Evolutionary conservation across 176 grass and related monocot genomes (phyloP).

Genomic region (Neostapfia colusana): DNA sequence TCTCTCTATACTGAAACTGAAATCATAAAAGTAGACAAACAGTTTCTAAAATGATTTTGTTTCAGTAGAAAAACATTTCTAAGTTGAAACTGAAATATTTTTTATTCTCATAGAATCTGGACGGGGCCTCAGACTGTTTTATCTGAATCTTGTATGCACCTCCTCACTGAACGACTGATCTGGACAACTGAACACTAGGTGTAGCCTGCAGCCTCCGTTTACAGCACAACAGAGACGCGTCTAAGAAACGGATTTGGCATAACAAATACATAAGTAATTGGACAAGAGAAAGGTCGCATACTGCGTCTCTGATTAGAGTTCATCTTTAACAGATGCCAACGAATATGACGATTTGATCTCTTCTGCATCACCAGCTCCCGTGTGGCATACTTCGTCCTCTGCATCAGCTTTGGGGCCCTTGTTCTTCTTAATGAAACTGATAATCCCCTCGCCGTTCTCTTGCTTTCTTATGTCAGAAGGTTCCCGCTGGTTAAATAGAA

Average conservation of each 20-base stretch:
- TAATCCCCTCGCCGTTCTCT: slow-evolving; percentile 53
- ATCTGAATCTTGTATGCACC: background rate
- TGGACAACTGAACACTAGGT: background rate
- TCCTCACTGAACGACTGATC: background rate
- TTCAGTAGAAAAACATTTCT: no score
- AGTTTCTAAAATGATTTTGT: no score
- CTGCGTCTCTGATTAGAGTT: slow-evolving; percentile 59
- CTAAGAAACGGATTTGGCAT: background rate
- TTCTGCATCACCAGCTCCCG: slow-evolving; percentile 13
- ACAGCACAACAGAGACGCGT: background rate
- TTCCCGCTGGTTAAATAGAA: slow-evolving; percentile 66
- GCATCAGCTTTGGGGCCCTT: slow-evolving; percentile 41
- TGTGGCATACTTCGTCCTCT: slow-evolving; percentile 21
- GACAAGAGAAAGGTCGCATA: background rate
- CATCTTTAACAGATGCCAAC: slow-evolving; percentile 55
- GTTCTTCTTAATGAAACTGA: slow-evolving; percentile 70
- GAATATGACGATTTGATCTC: slow-evolving; percentile 21
- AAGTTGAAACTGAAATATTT: no score
- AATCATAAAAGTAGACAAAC: no score
- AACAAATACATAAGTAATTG: background rate
- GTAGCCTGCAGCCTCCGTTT: background rate
- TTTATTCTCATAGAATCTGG: no score
- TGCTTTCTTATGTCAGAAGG: slow-evolving; percentile 46
- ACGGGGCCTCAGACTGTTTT: background rate
- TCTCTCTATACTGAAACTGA: no score